Evolutionary conservation across 2,329 filamentous ascomycete genomes (phyloP).

Genomic region (Sclerotinia spermophila): DNA sequence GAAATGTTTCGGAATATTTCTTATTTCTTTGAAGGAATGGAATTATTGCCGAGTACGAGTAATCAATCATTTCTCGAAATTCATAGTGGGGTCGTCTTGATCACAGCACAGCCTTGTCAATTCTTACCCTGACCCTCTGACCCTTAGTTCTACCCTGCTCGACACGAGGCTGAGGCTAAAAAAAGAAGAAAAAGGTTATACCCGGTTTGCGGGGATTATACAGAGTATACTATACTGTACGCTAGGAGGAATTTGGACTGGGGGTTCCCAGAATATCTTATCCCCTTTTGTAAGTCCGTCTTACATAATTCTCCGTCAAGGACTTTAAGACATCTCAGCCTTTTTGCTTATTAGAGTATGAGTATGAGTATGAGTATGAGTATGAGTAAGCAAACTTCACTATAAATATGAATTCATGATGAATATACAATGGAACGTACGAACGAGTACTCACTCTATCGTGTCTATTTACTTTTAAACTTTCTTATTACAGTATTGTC

Average conservation of each 20-base stretch:
- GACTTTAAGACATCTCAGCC: neutral
- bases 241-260: neutral
- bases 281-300: neutral
- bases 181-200: too few species aligned
- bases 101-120: neutral
- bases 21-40: neutral
- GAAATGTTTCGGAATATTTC: neutral
- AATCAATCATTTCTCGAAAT: too few species aligned
- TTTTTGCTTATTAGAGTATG: neutral
- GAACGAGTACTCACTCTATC: too few species aligned
- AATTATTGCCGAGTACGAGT: neutral
- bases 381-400: neutral
- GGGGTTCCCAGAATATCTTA: neutral
- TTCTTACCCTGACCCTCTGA: too few species aligned
- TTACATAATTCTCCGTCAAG: neutral
- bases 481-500: neutral
- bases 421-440: too few species aligned
- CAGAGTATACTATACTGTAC: too few species aligned
- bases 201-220: neutral
- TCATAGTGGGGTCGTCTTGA: neutral
- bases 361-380: too few species aligned
- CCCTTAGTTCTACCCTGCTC: too few species aligned
- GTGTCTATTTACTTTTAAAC: too few species aligned
- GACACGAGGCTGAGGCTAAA: conserved; percentile 7
- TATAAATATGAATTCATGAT: too few species aligned